Evolutionary conservation across 352 stramenopile species (phyloP), one percentile per base, ranked within the genome.

Genomic region (Phytophthora nicotianae): DNA sequence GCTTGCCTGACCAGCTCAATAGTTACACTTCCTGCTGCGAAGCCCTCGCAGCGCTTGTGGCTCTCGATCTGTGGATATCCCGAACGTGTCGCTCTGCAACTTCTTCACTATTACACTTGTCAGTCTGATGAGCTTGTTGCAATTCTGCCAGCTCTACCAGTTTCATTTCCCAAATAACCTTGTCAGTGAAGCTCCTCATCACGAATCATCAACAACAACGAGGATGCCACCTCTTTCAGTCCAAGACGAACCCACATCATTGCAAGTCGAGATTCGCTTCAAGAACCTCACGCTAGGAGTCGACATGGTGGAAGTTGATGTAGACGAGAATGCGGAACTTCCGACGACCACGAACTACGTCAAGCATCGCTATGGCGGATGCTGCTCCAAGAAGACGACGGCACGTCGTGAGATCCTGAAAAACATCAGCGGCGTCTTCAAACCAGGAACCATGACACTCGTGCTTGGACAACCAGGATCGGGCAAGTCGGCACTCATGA

Each of bases 291-390:
- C 65, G n/a, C 29, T 75, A 24, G 38, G 58, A 4, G 63, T 21
- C 5, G 56, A 71, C 24, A 62, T 71, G 55, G 26, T 49, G 5
- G 50, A 55, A 3, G 49, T 51, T 17, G 62, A 58, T 27, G 40
- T 41, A 32, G 50, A 62, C 38, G 46, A 54, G 38, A 58, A 70
- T 19, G 32, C 54, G 2, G 54, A 65, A 24, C 58, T 78, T 10
- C 65, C 70, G 13, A 75, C 65, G 3, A 68, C 72, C 35, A n/a
- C 24, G 11, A 78, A 68, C 41, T 46, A 66, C 48, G 59, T 51
- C 21, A 74, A 52, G 45, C 54, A 50, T 29, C 65, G 40, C 16
- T 55, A 60, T 50, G 58, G 50, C 11, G 60, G 48, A 3, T 68
- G 23, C 27, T 60, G 51, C 48, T 26, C 58, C 51, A 58, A 55